phyloP scores from a whole-genome alignment of 2,329 filamentous ascomycete species.

The Trichoderma asperellum region DNA sequence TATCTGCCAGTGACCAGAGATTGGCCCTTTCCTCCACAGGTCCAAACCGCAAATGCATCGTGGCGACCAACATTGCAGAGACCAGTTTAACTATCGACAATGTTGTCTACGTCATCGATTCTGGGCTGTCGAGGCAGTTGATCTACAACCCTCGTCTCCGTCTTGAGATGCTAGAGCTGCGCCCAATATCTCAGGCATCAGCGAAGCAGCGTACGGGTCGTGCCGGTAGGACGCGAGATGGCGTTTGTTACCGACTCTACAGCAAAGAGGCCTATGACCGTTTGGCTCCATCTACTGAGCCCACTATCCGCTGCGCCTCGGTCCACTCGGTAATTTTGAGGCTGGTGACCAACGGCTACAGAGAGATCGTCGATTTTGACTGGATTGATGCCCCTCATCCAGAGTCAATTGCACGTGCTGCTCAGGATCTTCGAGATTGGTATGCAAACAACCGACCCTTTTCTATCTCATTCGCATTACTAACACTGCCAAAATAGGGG shows the following conservation, averaged over 20 bases:
- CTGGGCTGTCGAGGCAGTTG: conserved; percentile 26
- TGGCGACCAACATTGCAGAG: conserved; percentile 10
- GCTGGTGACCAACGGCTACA: conserved; percentile 16
- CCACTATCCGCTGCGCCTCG: conserved; percentile 20
- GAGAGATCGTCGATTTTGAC: conserved; percentile 26
- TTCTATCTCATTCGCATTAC: neutral
- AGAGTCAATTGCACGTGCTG: conserved; percentile 28
- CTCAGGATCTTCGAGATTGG: conserved; percentile 29
- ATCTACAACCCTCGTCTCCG: conserved; percentile 26
- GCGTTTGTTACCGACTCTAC: conserved; percentile 31
- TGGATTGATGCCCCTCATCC: conserved; percentile 29
- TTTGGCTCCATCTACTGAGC: conserved; percentile 20
- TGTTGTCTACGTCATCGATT: conserved; percentile 28
- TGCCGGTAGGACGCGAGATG: conserved; percentile 27
- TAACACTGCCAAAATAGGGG: conserved; percentile 23
- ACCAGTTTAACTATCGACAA: no score
- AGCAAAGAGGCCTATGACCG: conserved; percentile 21
- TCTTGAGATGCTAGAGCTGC: conserved; percentile 12
- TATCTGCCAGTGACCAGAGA: conserved; percentile 6
- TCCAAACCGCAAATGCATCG: conserved; percentile 28
- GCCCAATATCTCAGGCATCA: conserved; percentile 30
- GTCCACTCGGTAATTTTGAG: conserved; percentile 12
- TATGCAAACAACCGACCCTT: neutral
- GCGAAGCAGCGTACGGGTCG: conserved; percentile 28
- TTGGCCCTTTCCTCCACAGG: conserved; percentile 13